These are phyloP conservation scores for Paramecium sonneborni DNA, from an alignment of 73 alveolate genomes.

Conservation along the genomic window DNA sequence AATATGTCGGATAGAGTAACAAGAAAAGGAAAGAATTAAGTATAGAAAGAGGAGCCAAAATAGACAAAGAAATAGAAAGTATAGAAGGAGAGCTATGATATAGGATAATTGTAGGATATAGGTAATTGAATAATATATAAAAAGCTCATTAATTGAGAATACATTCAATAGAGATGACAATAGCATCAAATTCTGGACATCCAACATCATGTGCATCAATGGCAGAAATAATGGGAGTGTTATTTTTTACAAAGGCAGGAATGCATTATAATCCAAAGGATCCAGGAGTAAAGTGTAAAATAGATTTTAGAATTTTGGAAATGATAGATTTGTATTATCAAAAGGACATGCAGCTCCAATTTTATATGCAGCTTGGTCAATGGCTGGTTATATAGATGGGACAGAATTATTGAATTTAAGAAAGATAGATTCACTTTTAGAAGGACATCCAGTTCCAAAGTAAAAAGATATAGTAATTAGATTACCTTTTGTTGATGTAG, in stretches of 20 bases:
- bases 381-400: slow-evolving; percentile 72
- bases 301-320: slow-evolving; percentile 50
- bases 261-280: slow-evolving; percentile 62
- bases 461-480: background rate
- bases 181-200: slow-evolving; percentile 79
- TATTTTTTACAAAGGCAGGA: slow-evolving; percentile 83
- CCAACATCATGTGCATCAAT: slow-evolving; percentile 82
- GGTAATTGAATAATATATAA: slow-evolving; percentile 19
- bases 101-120: background rate
- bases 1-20: slow-evolving; percentile 22
- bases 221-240: slow-evolving; percentile 77
- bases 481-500: slow-evolving; percentile 82
- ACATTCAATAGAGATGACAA: slow-evolving; percentile 75
- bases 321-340: slow-evolving; percentile 79
- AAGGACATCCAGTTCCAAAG: slow-evolving; percentile 87
- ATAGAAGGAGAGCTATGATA: background rate
- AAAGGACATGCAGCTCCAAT: slow-evolving; percentile 91
- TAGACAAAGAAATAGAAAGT: background rate
- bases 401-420: slow-evolving; percentile 71
- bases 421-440: slow-evolving; percentile 74
- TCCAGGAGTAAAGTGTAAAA: slow-evolving; percentile 60
- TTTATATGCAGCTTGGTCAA: slow-evolving; percentile 84
- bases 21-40: background rate
- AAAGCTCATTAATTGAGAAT: slow-evolving; percentile 71
- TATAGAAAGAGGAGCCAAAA: slow-evolving; percentile 8